A percentile compares a stretch with the other conserved stretches of the same genome.
phyloP scores from a whole-genome alignment of 352 stramenopile genomes.

The Pythium chondricola region DNA sequence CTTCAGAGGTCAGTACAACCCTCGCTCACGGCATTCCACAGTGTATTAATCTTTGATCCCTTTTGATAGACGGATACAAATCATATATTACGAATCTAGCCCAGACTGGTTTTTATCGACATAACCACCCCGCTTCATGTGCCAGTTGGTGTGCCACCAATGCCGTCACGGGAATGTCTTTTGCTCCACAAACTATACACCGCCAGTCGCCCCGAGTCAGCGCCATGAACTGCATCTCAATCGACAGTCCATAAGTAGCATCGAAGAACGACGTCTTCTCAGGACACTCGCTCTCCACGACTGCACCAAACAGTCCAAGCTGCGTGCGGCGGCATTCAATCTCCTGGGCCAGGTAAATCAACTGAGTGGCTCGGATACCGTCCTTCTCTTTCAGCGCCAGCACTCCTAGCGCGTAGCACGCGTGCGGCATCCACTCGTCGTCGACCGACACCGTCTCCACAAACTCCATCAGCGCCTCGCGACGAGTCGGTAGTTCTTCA shows the following conservation, averaged over 20 bases:
- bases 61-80: no score
- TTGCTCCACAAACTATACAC: not conserved
- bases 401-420: not conserved
- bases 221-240: not conserved
- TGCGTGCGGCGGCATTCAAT: not conserved
- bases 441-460: not conserved
- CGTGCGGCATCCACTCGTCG: not conserved
- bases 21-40: no score
- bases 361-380: not conserved
- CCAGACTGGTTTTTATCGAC: no score
- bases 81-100: no score
- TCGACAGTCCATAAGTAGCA: not conserved
- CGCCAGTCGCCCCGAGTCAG: no score
- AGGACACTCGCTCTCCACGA: not conserved
- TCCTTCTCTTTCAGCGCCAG: not conserved
- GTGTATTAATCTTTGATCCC: no score
- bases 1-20: no score
- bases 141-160: no score
- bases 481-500: not conserved
- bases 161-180: no score
- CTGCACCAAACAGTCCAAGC: not conserved
- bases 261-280: not conserved
- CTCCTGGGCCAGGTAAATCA: not conserved
- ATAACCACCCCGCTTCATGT: no score
- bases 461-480: not conserved